Evolutionary conservation across 306 rosid genomes (phyloP), one percentile per base, ranked within the genome.

Genomic region (Fragaria iinumae): DNA sequence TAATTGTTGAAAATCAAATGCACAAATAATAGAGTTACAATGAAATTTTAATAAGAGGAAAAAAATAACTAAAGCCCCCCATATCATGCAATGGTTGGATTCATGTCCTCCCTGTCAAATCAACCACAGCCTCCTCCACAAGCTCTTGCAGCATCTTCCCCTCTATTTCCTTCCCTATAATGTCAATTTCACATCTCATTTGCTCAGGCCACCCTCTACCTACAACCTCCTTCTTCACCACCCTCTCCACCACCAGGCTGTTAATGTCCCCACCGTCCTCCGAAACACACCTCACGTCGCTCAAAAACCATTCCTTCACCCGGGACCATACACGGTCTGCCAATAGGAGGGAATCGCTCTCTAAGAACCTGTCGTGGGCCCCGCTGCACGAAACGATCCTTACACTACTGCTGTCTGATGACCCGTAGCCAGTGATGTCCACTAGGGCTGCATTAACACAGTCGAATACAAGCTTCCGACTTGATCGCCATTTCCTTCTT

Each of bases 381-480:
- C 91, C 84, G 48, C 84, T 49, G 60, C 82, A 77, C 36, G 83
- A 75, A 78, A 68, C 82, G 23, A 77, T 65, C 71, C 72, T 82
- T 53, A 73, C 5, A 77, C 75, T 66, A 76, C 39, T 78, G 27
- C 76, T 36, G 70, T 38, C 48, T 38, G 48, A 84, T 64, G 86
- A 70, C 27, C 91, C 81, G 81, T 80, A 76, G 71, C 89, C 83
- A 52, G 84, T 73, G 80, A 86, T 77, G 77, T 95, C 99, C 68
- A 84, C 68, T 66, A 96, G 70, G 72, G 85, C 81, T 69, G 82
- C 79, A 86, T 88, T 86, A 38, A 92, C 93, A 56, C 83, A 85
- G 77, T 96, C 99, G 23, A 89, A 96, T 9, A 92, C 86, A 71
- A 96, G 98, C 76, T 88, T 96, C 81, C 89, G 85, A 34, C 73